Evolutionary conservation across 306 rosid genomes (phyloP).

Genomic region (Quillaja saponaria): DNA sequence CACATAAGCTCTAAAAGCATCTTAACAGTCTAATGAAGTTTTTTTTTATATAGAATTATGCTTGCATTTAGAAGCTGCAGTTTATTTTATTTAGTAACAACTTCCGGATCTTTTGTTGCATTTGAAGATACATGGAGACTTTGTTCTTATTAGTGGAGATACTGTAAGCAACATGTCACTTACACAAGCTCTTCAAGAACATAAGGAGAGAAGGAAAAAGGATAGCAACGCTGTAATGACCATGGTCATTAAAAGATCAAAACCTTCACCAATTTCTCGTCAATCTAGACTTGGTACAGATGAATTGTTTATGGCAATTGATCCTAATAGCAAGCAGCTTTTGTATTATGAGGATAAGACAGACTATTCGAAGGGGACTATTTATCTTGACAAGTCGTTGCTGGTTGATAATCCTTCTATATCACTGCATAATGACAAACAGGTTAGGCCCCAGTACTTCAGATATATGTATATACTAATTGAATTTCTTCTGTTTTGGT

Average conservation of each 20-base stretch:
- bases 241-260: conserved; percentile 84
- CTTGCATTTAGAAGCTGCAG: conserved; percentile 2
- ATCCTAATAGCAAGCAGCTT: conserved; percentile 85
- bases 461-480: conserved; percentile 8
- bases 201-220: conserved; percentile 86
- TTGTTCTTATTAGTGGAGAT: conserved; percentile 92
- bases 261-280: conserved; percentile 68
- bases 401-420: conserved; percentile 70
- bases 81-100: conserved; percentile 19
- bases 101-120: conserved; percentile 33
- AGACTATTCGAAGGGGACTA: conserved; percentile 58
- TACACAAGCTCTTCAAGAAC: conserved; percentile 81
- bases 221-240: conserved; percentile 96
- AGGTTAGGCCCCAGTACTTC: conserved; percentile 49
- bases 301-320: conserved; percentile 86
- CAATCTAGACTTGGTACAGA: conserved; percentile 99
- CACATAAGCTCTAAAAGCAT: no score
- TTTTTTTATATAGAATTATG: background rate
- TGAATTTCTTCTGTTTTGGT: conserved; percentile 3
- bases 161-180: conserved; percentile 98
- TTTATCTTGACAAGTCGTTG: conserved; percentile 79
- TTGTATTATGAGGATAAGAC: conserved; percentile 85
- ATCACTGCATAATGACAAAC: conserved; percentile 85
- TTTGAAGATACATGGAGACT: conserved; percentile 92
- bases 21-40: no score